phyloP scores from a whole-genome alignment of 2,329 filamentous ascomycete species.

The Ophiobolus disseminans region DNA sequence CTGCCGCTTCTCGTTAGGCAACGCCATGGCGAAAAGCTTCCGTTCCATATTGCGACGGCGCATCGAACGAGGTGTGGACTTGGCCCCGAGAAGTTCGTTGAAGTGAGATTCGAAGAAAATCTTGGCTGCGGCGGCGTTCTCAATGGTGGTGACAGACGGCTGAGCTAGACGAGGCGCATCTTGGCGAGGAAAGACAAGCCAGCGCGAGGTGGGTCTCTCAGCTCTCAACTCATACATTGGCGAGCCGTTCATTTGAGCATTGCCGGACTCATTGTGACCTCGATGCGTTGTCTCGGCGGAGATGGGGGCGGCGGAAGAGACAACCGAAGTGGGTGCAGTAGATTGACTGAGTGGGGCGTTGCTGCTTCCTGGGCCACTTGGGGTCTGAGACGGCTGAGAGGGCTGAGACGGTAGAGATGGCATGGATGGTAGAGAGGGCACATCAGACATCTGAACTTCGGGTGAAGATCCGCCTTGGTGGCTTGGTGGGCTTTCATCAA shows the following conservation, averaged over 20 bases:
- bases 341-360: constrained; percentile 37
- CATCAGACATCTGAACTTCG: constrained; percentile 20
- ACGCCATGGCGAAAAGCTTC: constrained; percentile 66
- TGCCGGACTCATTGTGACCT: constrained; percentile 20
- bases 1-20: constrained; percentile 62
- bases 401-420: constrained; percentile 29
- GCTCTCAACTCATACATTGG: constrained; percentile 18
- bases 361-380: constrained; percentile 38
- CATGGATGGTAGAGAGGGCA: constrained; percentile 24
- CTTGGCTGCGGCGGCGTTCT: constrained; percentile 80
- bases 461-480: constrained; percentile 7
- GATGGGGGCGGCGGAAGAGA: constrained; percentile 39
- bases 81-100: constrained; percentile 67
- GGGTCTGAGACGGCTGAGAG: constrained; percentile 31
- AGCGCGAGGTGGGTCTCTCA: constrained; percentile 27
- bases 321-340: constrained; percentile 44
- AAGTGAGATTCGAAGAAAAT: constrained; percentile 87
- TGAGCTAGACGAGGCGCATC: constrained; percentile 37
- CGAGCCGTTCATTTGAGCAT: constrained; percentile 20
- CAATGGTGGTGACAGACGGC: constrained; percentile 68
- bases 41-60: constrained; percentile 69
- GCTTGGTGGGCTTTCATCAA: constrained; percentile 10
- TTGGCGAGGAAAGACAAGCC: constrained; percentile 44
- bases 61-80: constrained; percentile 64
- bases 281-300: constrained; percentile 40